Evolutionary conservation across 257 asterid genomes (phyloP), one percentile per base, ranked within the genome.

Genomic region (Orobanche coerulescens): DNA sequence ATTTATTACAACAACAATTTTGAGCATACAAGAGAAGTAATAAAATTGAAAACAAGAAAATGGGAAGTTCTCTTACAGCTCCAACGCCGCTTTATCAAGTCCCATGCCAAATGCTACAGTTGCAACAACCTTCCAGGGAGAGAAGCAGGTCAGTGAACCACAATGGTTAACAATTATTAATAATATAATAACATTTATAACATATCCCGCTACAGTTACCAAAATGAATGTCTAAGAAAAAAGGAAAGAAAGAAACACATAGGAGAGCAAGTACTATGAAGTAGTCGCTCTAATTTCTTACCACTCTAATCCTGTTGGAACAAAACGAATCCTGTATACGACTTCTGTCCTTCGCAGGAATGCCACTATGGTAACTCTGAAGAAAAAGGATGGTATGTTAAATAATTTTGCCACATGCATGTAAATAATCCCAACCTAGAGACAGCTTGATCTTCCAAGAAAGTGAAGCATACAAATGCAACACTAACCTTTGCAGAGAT

Each of bases 51-150:
- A 48, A 67, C 33, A 33, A 19, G 42, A 71, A 61, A 54, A 56
- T 14, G 44, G 61, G 49, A 51, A 33, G 23, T 68, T 58, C 65
- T 57, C 95, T 83, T 83, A 91, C 97, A 58, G 96, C 97, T 69
- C 90, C 96, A 76, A 91, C 82, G 61, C 88, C 96, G 48, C 84
- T 81, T 91, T 91, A 71, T 91, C 89, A 66, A 91, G 96, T 57
- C 97, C 97, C 97, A 91, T 87, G 72, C 97, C 96, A 11, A 91
- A 91, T 71, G 97, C 96, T 37, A 91, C 97, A 23, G 97, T 91
- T 62, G 97, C 97, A 70, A 91, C 97, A 78, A 91, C 90, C 97
- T 91, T 78, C 61, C 63, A 78, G 52, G 62, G 71, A 60, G 49
- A 78, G 64, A 68, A 48, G 37, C 61, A 73, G 43, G 44, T 66